Evolutionary conservation across 768 basidiomycete genomes (phyloP).

Genomic region (Trametes punicea): DNA sequence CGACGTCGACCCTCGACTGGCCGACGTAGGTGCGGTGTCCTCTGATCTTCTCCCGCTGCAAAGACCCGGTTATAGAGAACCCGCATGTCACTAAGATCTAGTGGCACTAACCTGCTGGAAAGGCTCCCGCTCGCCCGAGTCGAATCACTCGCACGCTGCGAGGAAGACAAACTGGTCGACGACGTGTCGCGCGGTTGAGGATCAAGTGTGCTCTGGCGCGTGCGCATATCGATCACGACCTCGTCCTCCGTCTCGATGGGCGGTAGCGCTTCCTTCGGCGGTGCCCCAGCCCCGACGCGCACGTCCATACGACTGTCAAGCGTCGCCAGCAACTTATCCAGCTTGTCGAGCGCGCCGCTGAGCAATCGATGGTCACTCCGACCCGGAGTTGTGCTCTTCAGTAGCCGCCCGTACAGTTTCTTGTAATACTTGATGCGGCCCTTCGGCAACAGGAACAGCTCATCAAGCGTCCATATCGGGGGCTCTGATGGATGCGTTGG

Average conservation of each 20-base stretch:
- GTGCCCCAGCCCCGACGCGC: slow-evolving; percentile 42
- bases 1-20: slow-evolving; percentile 49
- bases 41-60: slow-evolving; percentile 57
- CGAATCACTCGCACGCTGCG: slow-evolving; percentile 26
- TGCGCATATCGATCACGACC: slow-evolving; percentile 54
- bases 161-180: slow-evolving; percentile 17
- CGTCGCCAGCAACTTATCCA: slow-evolving; percentile 68
- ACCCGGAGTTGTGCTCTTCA: slow-evolving; percentile 85
- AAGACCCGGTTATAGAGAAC: too few relatives aligned
- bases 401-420: slow-evolving; percentile 79
- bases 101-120: slow-evolving; percentile 51
- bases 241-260: slow-evolving; percentile 47
- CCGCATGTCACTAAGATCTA: too few relatives aligned
- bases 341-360: slow-evolving; percentile 72
- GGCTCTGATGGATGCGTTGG: slow-evolving; percentile 36
- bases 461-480: slow-evolving; percentile 76
- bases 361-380: slow-evolving; percentile 83
- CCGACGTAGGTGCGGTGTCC: slow-evolving; percentile 54
- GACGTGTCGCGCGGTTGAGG: slow-evolving; percentile 7
- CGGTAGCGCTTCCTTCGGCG: slow-evolving; percentile 13
- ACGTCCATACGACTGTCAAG: slow-evolving; percentile 58
- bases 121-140: slow-evolving; percentile 37
- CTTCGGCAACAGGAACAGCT: slow-evolving; percentile 84
- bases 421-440: slow-evolving; percentile 86
- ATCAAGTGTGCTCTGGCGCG: slow-evolving; percentile 28